phyloP scores from a whole-genome alignment of 31 red algal genomes.

The Bonnemaisonia californica region DNA sequence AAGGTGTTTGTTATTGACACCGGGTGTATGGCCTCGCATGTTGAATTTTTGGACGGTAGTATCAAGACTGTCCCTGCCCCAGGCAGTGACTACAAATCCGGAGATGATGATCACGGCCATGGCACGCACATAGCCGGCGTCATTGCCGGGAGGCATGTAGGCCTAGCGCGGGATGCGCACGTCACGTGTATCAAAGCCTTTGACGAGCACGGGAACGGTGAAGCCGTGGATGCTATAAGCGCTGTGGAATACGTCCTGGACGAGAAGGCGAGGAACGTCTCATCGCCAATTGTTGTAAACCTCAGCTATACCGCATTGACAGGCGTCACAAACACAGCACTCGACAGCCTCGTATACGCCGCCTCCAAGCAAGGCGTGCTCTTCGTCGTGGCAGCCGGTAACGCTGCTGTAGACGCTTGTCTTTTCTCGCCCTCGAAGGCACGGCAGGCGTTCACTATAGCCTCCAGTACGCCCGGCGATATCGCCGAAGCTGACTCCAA shows the following conservation, averaged over 20 bases:
- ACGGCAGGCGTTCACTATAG: constrained; percentile 40
- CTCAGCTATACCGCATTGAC: constrained; percentile 57
- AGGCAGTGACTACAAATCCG: constrained; percentile 23
- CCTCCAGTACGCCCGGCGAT: constrained; percentile 32
- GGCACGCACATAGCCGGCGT: constrained; percentile 55
- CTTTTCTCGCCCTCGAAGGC: constrained; percentile 60
- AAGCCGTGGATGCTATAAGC: constrained; percentile 34
- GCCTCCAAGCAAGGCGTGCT: constrained; percentile 41
- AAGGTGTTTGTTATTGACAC: constrained; percentile 27
- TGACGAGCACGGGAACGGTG: constrained; percentile 41
- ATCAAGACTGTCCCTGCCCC: constrained; percentile 48
- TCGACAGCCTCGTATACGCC: constrained; percentile 56
- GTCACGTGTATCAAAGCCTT: constrained; percentile 61
- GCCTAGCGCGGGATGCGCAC: constrained; percentile 30
- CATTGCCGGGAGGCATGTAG: constrained; percentile 36
- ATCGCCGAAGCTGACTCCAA: constrained; percentile 39
- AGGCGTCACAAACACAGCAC: constrained; percentile 21
- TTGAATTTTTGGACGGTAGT: neutral
- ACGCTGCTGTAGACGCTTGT: constrained; percentile 59
- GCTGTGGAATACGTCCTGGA: constrained; percentile 49
- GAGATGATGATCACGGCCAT: constrained; percentile 57
- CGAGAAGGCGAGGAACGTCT: constrained; percentile 25
- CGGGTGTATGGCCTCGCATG: neutral
- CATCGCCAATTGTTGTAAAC: constrained; percentile 55
- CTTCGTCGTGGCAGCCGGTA: constrained; percentile 56